A percentile compares a stretch with the other conserved stretches of the same genome.
Evolutionary conservation across 192 early-diverging fungal genomes (phyloP).

Genomic region (Rhizophagus clarus): DNA sequence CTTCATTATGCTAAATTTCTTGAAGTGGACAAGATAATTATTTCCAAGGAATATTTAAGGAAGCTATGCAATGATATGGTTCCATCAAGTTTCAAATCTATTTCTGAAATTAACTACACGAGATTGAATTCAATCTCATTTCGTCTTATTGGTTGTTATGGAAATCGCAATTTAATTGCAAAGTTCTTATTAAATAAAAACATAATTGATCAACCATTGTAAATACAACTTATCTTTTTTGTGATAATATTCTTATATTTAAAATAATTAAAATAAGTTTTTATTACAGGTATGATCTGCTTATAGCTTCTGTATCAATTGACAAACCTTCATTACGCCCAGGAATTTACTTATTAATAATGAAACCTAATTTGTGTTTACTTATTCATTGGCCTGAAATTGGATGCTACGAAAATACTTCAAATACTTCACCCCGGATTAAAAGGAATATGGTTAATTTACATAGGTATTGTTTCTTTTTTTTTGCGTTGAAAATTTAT

Average conservation of each 20-base stretch:
- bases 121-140: background rate
- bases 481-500: background rate
- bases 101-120: constrained; percentile 22
- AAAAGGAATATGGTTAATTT: constrained; percentile 35
- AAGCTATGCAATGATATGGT: constrained; percentile 29
- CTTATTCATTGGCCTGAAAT: constrained; percentile 31
- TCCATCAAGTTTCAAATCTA: constrained; percentile 17
- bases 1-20: background rate
- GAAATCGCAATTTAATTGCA: constrained; percentile 22
- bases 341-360: background rate
- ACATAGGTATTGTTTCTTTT: constrained; percentile 16
- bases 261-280: background rate
- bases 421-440: background rate
- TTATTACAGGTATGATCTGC: too few species aligned
- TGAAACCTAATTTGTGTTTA: background rate
- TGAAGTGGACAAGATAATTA: constrained; percentile 30
- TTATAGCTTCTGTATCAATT: background rate
- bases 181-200: constrained; percentile 17
- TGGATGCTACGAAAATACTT: constrained; percentile 25
- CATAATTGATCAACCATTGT: constrained; percentile 10
- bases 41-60: background rate
- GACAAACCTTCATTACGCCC: background rate
- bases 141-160: constrained; percentile 23
- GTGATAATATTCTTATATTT: background rate
- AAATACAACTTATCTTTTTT: background rate